Conservation (phyloP, 2,329 filamentous ascomycete genomes). For the Fusarium siculi region DNA sequence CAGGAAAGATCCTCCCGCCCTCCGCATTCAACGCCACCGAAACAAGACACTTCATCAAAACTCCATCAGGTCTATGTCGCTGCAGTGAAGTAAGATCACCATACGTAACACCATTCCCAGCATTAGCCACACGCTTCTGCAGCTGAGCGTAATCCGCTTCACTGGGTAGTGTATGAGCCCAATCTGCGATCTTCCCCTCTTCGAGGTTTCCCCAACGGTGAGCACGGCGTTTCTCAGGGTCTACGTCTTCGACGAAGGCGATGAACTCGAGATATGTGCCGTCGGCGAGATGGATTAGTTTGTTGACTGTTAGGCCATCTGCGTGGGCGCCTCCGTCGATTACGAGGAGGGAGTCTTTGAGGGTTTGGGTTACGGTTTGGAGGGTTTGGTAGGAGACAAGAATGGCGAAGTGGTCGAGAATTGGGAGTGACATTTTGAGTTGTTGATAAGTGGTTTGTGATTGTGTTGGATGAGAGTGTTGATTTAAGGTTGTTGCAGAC, state of each 20-base stretch:
- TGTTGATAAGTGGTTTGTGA: not conserved
- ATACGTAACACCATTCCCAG: conserved; percentile 56
- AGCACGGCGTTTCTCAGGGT: conserved; percentile 51
- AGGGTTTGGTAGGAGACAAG: conserved; percentile 65
- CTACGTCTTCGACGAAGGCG: conserved; percentile 63
- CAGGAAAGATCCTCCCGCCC: conserved; percentile 50
- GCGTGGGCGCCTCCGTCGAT: conserved; percentile 70
- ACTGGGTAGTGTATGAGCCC: conserved; percentile 62
- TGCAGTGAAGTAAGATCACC: conserved; percentile 61
- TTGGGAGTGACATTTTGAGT: conserved; percentile 35
- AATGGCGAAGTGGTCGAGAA: conserved; percentile 73
- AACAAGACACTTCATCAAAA: conserved; percentile 68
- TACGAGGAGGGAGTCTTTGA: conserved; percentile 66
- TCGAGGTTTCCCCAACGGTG: conserved; percentile 69
- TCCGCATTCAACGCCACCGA: conserved; percentile 53
- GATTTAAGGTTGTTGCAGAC: not conserved
- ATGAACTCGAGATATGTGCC: conserved; percentile 76
- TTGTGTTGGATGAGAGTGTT: not conserved
- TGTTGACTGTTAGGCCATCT: conserved; percentile 69
- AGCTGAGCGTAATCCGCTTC: conserved; percentile 52
- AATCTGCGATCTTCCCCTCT: conserved; percentile 66
- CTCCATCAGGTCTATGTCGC: conserved; percentile 64
- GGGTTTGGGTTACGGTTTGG: conserved; percentile 57
- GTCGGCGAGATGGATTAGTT: conserved; percentile 70
- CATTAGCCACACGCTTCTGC: conserved; percentile 50